phyloP scores from a whole-genome alignment of 352 stramenopile genomes.

The Sclerospora graminicola region DNA sequence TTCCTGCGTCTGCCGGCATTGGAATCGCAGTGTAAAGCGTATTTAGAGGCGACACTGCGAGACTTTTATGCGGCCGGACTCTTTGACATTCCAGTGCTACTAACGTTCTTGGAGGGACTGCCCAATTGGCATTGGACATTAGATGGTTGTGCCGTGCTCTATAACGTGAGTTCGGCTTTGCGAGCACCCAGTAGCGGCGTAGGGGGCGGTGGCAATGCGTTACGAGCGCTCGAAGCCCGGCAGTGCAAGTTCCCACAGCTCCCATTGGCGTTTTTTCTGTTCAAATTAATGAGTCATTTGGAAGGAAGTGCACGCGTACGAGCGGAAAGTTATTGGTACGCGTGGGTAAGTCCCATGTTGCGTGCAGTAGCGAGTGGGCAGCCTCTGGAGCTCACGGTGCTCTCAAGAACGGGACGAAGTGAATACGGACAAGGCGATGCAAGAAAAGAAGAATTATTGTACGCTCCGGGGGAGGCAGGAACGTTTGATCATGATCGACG shows the following conservation, averaged over 20 bases:
- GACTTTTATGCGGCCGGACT: slow-evolving; percentile 56
- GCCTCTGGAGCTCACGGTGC: slow-evolving; percentile 27
- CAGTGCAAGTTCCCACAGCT: slow-evolving; percentile 44
- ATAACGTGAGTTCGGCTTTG: slow-evolving; percentile 41
- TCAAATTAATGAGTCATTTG: slow-evolving; percentile 52
- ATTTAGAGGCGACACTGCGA: slow-evolving; percentile 42
- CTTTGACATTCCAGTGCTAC: slow-evolving; percentile 49
- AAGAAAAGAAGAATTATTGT: slow-evolving; percentile 31
- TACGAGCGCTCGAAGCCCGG: slow-evolving; percentile 18
- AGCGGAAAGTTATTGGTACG: slow-evolving; percentile 55
- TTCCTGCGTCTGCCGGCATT: slow-evolving; percentile 58
- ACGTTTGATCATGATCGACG: slow-evolving; percentile 39
- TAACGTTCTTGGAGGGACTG: slow-evolving; percentile 60
- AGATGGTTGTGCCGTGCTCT: slow-evolving; percentile 53
- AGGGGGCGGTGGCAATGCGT: slow-evolving; percentile 14
- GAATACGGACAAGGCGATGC: slow-evolving; percentile 17
- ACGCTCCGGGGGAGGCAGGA: slow-evolving; percentile 31
- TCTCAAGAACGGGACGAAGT: slow-evolving; percentile 18
- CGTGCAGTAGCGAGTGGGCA: slow-evolving; percentile 37
- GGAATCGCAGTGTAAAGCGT: slow-evolving; percentile 23
- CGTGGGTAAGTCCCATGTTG: slow-evolving; percentile 47
- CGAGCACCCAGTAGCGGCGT: slow-evolving; percentile 21
- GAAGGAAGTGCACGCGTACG: slow-evolving; percentile 42
- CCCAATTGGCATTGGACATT: slow-evolving; percentile 64
- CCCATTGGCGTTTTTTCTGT: slow-evolving; percentile 56